These are phyloP conservation scores for Pichia sp. DNA, from an alignment of 1,139 yeast species.

Conservation along the genomic window DNA sequence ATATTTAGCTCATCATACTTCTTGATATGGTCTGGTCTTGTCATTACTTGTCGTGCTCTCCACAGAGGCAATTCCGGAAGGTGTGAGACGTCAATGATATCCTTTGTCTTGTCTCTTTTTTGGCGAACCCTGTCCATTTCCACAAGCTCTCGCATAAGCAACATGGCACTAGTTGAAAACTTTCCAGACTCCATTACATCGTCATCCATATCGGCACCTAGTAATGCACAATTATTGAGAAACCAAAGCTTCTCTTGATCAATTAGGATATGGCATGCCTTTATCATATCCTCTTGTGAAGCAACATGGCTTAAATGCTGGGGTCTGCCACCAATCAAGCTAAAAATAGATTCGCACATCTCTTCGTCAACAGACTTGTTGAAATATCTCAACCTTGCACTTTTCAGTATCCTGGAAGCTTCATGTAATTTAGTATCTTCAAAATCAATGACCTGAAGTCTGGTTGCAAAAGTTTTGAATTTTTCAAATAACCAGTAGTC, in stretches of 20 bases:
- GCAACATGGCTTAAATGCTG: slow-evolving; percentile 76
- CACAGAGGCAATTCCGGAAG: slow-evolving; percentile 73
- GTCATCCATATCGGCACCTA: slow-evolving; percentile 78
- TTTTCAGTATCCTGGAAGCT: slow-evolving; percentile 47
- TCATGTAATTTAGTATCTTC: slow-evolving; percentile 55
- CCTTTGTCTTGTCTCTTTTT: slow-evolving; percentile 7
- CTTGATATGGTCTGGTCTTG: slow-evolving; percentile 75
- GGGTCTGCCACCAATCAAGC: slow-evolving; percentile 76
- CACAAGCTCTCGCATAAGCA: slow-evolving; percentile 64
- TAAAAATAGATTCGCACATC: slow-evolving; percentile 42
- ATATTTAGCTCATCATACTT: slow-evolving; percentile 66
- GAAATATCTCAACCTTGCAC: slow-evolving; percentile 41
- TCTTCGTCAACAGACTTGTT: slow-evolving; percentile 31
- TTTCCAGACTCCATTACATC: slow-evolving; percentile 86
- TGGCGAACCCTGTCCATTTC: slow-evolving; percentile 46
- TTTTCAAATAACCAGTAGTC: slow-evolving; percentile 86
- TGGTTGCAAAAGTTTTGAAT: slow-evolving; percentile 61
- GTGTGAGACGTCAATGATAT: slow-evolving; percentile 31
- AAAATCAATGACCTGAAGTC: slow-evolving; percentile 66
- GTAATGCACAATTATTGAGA: slow-evolving; percentile 69
- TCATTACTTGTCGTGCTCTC: slow-evolving; percentile 82
- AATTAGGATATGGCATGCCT: slow-evolving; percentile 62
- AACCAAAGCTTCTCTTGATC: slow-evolving; percentile 85
- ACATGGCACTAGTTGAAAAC: slow-evolving; percentile 70
- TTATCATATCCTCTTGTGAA: slow-evolving; percentile 49